Conservation (phyloP, 768 basidiomycete species). For the Macrolepiota dolichaula region DNA sequence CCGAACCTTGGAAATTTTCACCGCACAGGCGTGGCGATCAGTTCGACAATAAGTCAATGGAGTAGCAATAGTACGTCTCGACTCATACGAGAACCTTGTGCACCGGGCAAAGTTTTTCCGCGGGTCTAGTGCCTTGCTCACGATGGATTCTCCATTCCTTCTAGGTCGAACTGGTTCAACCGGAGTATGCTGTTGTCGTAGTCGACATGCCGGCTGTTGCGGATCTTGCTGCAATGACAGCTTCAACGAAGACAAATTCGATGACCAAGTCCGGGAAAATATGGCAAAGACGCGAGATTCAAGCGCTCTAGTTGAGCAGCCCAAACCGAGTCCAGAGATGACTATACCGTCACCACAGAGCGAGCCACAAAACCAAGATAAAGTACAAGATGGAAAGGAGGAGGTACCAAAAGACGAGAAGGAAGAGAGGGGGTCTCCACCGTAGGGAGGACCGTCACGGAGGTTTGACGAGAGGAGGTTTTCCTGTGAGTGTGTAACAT, state of each 20-base stretch:
- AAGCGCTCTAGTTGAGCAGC: constrained; percentile 22
- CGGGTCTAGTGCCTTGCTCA: neutral
- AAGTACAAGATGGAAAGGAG: neutral
- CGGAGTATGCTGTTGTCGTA: constrained; percentile 27
- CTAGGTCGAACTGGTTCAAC: constrained; percentile 20
- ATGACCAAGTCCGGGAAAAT: constrained; percentile 33
- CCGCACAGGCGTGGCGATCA: neutral
- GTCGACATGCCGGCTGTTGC: constrained; percentile 37
- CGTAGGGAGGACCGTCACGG: neutral
- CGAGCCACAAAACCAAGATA: neutral
- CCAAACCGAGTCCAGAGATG: constrained; percentile 23
- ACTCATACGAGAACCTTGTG: neutral
- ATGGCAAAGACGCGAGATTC: constrained; percentile 33
- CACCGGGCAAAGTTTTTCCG: neutral
- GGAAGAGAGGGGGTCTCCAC: neutral
- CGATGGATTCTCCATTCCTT: neutral
- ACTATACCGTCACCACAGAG: constrained; percentile 6
- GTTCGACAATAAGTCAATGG: constrained; percentile 18
- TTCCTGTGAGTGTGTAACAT: too few species aligned
- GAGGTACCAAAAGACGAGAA: neutral
- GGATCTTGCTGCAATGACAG: constrained; percentile 38
- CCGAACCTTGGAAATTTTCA: neutral
- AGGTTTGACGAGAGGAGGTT: too few species aligned
- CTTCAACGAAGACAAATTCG: constrained; percentile 45
- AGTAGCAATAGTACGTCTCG: constrained; percentile 21